Evolutionary conservation across 2,329 filamentous ascomycete species (phyloP).

Genomic region (Stylonectria norvegica): DNA sequence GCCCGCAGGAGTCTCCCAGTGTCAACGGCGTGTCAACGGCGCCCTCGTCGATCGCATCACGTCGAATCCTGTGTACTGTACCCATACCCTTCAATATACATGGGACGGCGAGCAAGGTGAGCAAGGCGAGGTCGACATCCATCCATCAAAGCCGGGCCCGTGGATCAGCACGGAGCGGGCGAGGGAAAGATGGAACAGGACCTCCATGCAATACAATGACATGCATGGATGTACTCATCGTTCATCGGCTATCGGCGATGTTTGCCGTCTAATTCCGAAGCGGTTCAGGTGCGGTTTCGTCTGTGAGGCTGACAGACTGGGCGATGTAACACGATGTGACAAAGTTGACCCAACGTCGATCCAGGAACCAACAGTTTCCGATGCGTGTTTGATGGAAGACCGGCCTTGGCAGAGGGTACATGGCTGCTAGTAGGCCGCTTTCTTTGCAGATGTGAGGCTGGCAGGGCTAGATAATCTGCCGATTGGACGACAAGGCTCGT

Average conservation of each 20-base stretch:
- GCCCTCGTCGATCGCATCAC: slow-evolving; percentile 14
- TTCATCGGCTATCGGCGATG: no score
- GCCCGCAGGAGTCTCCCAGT: slow-evolving; percentile 18
- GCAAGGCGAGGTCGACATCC: no score
- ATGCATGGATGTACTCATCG: no score
- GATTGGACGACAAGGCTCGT: slow-evolving; percentile 7
- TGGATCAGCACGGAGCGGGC: no score
- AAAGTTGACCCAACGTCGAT: background rate
- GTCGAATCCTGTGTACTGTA: background rate
- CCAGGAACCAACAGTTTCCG: slow-evolving; percentile 1
- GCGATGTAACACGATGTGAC: no score
- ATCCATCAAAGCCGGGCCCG: background rate
- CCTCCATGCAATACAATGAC: no score
- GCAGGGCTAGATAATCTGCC: slow-evolving; percentile 4
- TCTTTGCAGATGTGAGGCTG: background rate
- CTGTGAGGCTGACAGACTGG: no score
- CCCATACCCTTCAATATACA: background rate
- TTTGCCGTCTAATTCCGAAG: no score
- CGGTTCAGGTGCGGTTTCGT: no score
- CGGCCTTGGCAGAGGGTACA: background rate
- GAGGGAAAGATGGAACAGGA: no score
- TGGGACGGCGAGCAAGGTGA: background rate
- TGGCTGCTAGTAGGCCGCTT: background rate
- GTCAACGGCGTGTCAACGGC: no score
- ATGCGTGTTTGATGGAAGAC: background rate